Evolutionary conservation across 2,329 filamentous ascomycete species (phyloP).

Genomic region (Fusarium succisae): DNA sequence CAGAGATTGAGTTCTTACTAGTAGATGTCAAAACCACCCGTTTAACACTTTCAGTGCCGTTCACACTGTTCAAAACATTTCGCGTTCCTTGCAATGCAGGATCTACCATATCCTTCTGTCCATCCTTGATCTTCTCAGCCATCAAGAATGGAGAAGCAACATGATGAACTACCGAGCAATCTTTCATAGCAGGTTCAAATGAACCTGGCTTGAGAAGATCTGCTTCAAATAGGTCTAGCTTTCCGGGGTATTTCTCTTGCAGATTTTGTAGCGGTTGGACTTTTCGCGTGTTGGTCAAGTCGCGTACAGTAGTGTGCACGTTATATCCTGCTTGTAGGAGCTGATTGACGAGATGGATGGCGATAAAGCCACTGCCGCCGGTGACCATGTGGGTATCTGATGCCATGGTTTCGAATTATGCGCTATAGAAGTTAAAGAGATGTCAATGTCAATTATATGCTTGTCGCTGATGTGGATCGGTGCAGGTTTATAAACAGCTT

Average conservation of each 20-base stretch:
- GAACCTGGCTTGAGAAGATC: neutral
- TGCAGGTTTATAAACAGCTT: neutral
- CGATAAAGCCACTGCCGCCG: neutral
- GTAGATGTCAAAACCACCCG: neutral
- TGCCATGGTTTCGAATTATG: neutral
- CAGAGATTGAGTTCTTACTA: neutral
- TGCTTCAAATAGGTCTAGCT: neutral
- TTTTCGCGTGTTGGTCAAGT: neutral
- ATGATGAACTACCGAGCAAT: neutral
- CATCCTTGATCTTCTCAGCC: neutral
- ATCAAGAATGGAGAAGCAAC: neutral
- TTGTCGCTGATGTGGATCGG: neutral
- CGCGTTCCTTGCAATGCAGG: neutral
- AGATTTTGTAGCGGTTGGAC: neutral
- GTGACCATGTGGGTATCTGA: neutral
- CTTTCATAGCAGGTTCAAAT: neutral
- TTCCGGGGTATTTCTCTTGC: neutral
- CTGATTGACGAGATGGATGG: neutral
- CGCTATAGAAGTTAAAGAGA: neutral
- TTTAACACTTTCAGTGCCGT: neutral
- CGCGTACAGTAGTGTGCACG: neutral
- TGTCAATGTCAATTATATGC: neutral
- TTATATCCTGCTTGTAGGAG: neutral
- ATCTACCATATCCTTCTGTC: neutral
- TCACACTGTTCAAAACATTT: neutral